Conservation (phyloP, 306 rosid species). For the Glycine tomentella region DNA sequence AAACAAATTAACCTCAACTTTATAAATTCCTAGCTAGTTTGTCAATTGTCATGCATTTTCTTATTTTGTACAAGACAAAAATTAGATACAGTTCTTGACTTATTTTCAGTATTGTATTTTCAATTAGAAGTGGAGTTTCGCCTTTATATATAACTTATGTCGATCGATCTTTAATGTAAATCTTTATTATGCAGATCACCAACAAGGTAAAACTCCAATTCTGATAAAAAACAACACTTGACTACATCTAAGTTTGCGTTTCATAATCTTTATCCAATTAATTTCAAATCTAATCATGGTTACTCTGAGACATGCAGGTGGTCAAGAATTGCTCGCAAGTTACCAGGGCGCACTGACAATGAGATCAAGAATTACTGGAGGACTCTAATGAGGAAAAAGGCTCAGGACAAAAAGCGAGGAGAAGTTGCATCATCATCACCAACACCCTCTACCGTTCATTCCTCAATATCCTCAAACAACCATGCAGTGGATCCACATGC, state of each 20-base stretch:
- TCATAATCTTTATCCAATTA: neutral
- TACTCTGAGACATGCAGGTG: conserved; percentile 60
- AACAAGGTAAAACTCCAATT: neutral
- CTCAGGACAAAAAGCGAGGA: conserved; percentile 71
- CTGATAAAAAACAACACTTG: too few species aligned
- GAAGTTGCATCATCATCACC: conserved; percentile 48
- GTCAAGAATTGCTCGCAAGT: conserved; percentile 90
- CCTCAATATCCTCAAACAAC: conserved; percentile 60
- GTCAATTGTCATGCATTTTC: neutral
- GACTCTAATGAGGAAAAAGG: conserved; percentile 90
- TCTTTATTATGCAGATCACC: neutral
- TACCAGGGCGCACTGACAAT: conserved; percentile 97
- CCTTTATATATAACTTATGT: too few species aligned
- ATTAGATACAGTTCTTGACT: too few species aligned
- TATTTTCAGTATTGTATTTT: too few species aligned
- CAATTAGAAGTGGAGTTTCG: too few species aligned
- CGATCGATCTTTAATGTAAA: neutral
- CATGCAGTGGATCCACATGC: conserved; percentile 57
- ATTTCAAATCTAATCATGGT: neutral
- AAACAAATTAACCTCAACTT: too few species aligned
- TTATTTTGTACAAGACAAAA: too few species aligned
- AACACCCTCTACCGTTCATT: conserved; percentile 50
- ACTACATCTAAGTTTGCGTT: neutral
- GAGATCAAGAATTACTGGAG: conserved; percentile 99
- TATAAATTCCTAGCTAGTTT: neutral